Conservation (phyloP, 257 asterid genomes). For the Scutellaria minor region DNA sequence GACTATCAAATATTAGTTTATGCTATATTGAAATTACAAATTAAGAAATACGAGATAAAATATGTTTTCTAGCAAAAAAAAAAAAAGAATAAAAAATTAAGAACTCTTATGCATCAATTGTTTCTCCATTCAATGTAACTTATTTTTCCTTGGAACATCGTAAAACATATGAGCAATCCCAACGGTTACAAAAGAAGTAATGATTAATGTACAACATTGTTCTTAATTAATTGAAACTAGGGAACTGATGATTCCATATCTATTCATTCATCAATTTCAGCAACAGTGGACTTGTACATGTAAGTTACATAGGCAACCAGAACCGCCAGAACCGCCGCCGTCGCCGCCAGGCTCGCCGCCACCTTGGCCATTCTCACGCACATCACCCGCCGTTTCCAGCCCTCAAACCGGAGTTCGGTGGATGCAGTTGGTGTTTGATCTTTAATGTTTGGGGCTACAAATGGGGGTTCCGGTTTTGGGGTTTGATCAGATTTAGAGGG, state of each 20-base stretch:
- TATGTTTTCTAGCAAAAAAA: too few species aligned
- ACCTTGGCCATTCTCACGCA: conserved; percentile 32
- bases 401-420: not conserved
- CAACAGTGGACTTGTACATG: conserved; percentile 48
- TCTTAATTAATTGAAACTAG: not conserved
- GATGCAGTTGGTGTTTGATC: not conserved
- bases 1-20: too few species aligned
- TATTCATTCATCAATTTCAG: conserved; percentile 26
- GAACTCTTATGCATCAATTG: too few species aligned
- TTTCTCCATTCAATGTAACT: too few species aligned
- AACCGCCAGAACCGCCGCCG: conserved; percentile 34
- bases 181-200: not conserved
- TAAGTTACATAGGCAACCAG: conserved; percentile 52
- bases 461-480: not conserved
- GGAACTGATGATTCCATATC: not conserved
- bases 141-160: too few species aligned
- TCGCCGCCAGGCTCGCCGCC: conserved; percentile 41
- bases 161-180: too few species aligned
- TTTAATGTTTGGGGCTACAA: not conserved
- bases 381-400: not conserved
- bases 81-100: too few species aligned
- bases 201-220: not conserved
- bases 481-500: conserved; percentile 29
- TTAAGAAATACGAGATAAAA: too few species aligned
- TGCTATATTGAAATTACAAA: too few species aligned